These are phyloP conservation scores for Aphanomyces cochlioides DNA, from an alignment of 352 stramenopile genomes.

Conservation along the genomic window DNA sequence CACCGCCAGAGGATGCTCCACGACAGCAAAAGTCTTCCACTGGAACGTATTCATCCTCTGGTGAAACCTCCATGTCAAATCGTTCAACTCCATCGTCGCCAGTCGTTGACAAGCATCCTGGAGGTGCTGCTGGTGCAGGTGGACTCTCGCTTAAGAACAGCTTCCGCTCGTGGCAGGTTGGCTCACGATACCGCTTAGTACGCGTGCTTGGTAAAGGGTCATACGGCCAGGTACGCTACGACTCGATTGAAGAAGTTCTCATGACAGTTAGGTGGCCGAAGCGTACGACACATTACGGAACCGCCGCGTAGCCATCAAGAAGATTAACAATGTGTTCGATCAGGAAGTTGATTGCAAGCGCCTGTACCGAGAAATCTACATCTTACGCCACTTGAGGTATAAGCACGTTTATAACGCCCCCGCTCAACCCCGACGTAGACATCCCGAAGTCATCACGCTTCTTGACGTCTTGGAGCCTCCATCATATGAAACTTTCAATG, in stretches of 20 bases:
- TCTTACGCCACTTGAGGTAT: conserved; percentile 32
- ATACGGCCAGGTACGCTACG: conserved; percentile 63
- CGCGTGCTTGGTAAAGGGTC: conserved; percentile 78
- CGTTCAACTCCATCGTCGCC: conserved; percentile 16
- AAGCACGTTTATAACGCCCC: neutral
- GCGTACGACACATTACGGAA: conserved; percentile 29
- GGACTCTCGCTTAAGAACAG: neutral
- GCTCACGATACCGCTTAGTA: conserved; percentile 72
- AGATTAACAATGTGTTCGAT: conserved; percentile 36
- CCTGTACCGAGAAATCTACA: conserved; percentile 35
- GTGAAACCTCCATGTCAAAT: conserved; percentile 12
- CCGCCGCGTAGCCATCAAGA: conserved; percentile 35
- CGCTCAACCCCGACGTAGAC: conserved; percentile 13
- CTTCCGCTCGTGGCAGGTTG: conserved; percentile 69
- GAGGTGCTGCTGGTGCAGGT: neutral
- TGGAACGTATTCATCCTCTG: conserved; percentile 11
- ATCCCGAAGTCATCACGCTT: conserved; percentile 33
- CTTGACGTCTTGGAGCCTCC: conserved; percentile 32
- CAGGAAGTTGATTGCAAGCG: conserved; percentile 36
- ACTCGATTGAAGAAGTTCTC: conserved; percentile 20
- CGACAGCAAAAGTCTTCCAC: neutral
- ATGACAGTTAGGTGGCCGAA: conserved; percentile 54
- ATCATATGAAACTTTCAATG: conserved; percentile 37
- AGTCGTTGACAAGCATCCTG: neutral
- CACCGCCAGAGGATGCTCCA: neutral